Evolutionary conservation across 2,329 filamentous ascomycete species (phyloP), one percentile per base, ranked within the genome.

Genomic region (Colletotrichum tropicale): DNA sequence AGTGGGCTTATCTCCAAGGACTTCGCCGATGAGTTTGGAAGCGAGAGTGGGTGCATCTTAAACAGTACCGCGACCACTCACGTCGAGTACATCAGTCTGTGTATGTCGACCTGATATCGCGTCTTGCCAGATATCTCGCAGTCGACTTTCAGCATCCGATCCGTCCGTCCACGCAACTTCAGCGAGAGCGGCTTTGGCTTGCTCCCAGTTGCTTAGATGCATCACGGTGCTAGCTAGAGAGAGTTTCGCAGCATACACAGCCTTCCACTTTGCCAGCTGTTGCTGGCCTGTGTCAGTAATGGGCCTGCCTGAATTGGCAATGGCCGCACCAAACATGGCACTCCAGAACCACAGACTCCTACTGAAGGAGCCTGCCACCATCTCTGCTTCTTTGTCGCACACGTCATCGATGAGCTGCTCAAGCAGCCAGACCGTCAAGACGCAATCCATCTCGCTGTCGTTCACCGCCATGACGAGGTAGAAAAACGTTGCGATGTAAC

Each of bases 401-500:
- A 87, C 84, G 71, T 88, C 86, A 66, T 85, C 85, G 16, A 87
- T 83, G 62, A 88, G 81, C 74, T 88, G 86, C 78, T 88, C 86
- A 60, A 88, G 82, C 61, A 87, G 84, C 86, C 86, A 87, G 74
- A 85, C 86, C 8, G 86, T 82, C 48, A 88, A 82, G 70, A 87
- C 86, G 30, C 85, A 84, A 75, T 87, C 86, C 52, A 88, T 83
- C 36, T 82, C 81, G 48, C 81, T 83, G 69, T 86, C 83, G 52
- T 86, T 85, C 73, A 88, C 79, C 75, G 87, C 86, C 62, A 87
- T 84, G 81, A 86, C 85, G 56, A 88, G 83, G 78, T 88, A 88
- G 79, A 88, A 86, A 79, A 87, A 87, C 38, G 86, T 87, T 55
- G 86, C 85, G 70, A 88, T 86, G 79, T 87, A 88, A 70, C 85